A percentile compares a stretch with the other conserved stretches of the same genome.
Evolutionary conservation across 1,139 yeast genomes (phyloP).

Genomic region (Chernovozyma aurita): DNA sequence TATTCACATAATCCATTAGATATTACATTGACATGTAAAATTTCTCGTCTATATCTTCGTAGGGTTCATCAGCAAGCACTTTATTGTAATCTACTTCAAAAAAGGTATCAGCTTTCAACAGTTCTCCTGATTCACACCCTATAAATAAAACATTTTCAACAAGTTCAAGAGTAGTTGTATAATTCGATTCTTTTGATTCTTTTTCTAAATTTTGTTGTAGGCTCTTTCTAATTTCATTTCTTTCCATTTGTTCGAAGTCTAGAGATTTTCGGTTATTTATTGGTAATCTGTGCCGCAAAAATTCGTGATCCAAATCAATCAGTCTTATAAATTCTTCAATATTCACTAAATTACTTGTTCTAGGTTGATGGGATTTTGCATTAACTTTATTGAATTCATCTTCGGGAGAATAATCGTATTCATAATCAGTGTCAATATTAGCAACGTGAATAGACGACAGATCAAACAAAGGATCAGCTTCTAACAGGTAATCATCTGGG

Average conservation of each 20-base stretch:
- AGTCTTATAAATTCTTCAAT: slow-evolving; percentile 5
- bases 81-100: slow-evolving; percentile 13
- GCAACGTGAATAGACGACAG: slow-evolving; percentile 3
- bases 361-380: not conserved
- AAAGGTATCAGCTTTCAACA: slow-evolving; percentile 1
- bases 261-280: slow-evolving; percentile 22
- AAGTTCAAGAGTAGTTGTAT: slow-evolving; percentile 13
- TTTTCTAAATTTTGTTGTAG: slow-evolving; percentile 17
- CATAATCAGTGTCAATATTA: slow-evolving; percentile 4
- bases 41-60: slow-evolving; percentile 12
- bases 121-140: slow-evolving; percentile 11
- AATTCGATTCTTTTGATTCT: slow-evolving; percentile 6
- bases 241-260: slow-evolving; percentile 21
- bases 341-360: slow-evolving; percentile 1
- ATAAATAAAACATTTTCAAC: slow-evolving; percentile 26
- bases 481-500: slow-evolving; percentile 2
- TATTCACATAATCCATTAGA: no score
- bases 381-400: not conserved
- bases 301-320: slow-evolving; percentile 10
- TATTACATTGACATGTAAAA: not conserved
- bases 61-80: slow-evolving; percentile 18
- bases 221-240: slow-evolving; percentile 12
- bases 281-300: slow-evolving; percentile 13
- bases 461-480: slow-evolving; percentile 3
- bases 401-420: slow-evolving; percentile 2